Base-by-base conservation (phyloP, 2,329 filamentous ascomycete genomes). In the Stenocarpella maydis region DNA sequence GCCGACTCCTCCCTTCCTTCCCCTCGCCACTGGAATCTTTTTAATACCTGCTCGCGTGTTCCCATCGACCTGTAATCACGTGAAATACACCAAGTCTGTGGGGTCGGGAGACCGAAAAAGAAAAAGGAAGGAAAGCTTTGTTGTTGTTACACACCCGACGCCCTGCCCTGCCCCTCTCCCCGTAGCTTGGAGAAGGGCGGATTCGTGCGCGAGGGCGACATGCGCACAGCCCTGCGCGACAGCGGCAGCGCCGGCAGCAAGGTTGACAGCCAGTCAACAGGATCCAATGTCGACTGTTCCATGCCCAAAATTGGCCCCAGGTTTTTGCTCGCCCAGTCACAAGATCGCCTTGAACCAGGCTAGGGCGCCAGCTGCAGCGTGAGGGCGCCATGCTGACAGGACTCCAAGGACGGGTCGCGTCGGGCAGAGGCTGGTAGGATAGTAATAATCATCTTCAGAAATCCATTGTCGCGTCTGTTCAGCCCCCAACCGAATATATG, bases 81-180 rank as follows among this genome's bases (percentile, higher is more conserved):
- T 47, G 21, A 37, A 61, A 39, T 49, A 49, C 34, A 37, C 61
- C 68, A 63, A 53, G 54, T 58, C 47, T 55, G 64, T 45, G 65
- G 65, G 58, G 60, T 43, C 53, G 54, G 60, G 54, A 17, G 39
- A 19, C 34, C 6, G 31, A 37, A n/a, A n/a, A 55, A 12, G 26
- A 47, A 63, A 39, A 49, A 63, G 54, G 39, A 69, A 63, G 31
- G 12, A 47, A 60, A 41, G 31, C 50, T 47, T 37, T 70, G 68
- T 70, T 70, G 68, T 70, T 67, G 68, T 58, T 70, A 70, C 68
- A 70, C 47, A 53, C 31, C 54, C 52, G 63, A 26, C 49, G 39
- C 64, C 37, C 28, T 39, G n/a, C 31, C 26, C n/a, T 28, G 26
- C 31, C 17, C 31, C 10, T n/a, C 34, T 24, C 21, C 39, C 26